Percentiles rank a stretch among this genome's conserved stretches.
These are phyloP conservation scores for Sporothrix brasiliensis DNA, from an alignment of 2,329 filamentous ascomycete genomes.

Conservation along the genomic window DNA sequence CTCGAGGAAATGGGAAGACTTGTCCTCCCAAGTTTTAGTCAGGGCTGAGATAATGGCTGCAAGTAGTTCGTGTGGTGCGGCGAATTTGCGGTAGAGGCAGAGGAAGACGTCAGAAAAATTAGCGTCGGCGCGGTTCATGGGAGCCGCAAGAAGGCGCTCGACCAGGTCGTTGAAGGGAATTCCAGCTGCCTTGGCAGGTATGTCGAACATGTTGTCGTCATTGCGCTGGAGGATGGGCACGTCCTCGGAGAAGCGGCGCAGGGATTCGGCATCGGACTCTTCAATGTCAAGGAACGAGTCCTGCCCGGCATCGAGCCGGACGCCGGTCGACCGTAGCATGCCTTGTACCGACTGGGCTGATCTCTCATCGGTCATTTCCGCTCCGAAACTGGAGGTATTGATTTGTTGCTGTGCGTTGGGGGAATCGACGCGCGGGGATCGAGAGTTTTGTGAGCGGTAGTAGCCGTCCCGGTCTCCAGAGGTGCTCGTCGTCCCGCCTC, in stretches of 20 bases:
- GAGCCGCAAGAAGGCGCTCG: slow-evolving; percentile 79
- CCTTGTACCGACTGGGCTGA: slow-evolving; percentile 52
- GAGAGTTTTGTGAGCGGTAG: slow-evolving; percentile 48
- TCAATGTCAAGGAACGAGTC: slow-evolving; percentile 66
- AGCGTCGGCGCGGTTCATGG: slow-evolving; percentile 81
- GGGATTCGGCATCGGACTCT: slow-evolving; percentile 69
- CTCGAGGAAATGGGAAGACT: slow-evolving; percentile 68
- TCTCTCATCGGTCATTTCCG: slow-evolving; percentile 52
- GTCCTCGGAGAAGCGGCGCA: slow-evolving; percentile 66
- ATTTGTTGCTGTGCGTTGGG: slow-evolving; percentile 41
- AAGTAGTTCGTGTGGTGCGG: slow-evolving; percentile 76
- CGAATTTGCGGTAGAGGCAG: slow-evolving; percentile 92
- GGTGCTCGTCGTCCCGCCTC: slow-evolving; percentile 54
- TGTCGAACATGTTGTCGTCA: slow-evolving; percentile 64
- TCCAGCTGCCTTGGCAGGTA: slow-evolving; percentile 55
- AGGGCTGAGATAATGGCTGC: slow-evolving; percentile 76
- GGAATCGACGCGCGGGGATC: slow-evolving; percentile 55
- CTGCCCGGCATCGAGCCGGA: slow-evolving; percentile 54
- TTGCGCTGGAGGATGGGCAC: slow-evolving; percentile 67
- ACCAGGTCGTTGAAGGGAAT: slow-evolving; percentile 72
- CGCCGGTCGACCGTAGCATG: slow-evolving; percentile 56
- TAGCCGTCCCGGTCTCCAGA: slow-evolving; percentile 44
- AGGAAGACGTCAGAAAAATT: slow-evolving; percentile 90
- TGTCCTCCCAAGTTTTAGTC: slow-evolving; percentile 69
- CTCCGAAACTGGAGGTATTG: slow-evolving; percentile 35